Evolutionary conservation across 352 stramenopile species (phyloP).

Genomic region (Globisporangium irregulare): DNA sequence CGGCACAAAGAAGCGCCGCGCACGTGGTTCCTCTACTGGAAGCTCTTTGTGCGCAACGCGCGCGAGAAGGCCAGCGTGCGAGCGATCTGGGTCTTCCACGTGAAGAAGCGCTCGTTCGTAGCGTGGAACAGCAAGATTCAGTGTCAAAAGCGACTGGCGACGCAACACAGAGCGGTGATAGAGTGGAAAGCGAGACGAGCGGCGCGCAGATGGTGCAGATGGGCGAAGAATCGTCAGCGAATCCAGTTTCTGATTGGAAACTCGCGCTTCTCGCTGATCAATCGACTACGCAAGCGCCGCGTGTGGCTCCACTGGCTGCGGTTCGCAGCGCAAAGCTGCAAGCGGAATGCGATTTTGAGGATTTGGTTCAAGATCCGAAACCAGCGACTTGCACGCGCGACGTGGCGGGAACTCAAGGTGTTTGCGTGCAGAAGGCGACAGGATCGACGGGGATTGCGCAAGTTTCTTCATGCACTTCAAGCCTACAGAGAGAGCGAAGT

Average conservation of each 20-base stretch:
- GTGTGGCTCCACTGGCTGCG: conserved; percentile 30
- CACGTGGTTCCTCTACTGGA: conserved; percentile 34
- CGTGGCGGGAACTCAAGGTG: conserved; percentile 15
- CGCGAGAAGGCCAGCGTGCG: conserved; percentile 18
- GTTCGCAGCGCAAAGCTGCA: conserved; percentile 6
- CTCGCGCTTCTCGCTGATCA: conserved; percentile 17
- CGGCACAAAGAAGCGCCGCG: neutral
- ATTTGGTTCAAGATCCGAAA: neutral
- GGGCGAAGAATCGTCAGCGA: neutral
- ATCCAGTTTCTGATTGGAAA: neutral
- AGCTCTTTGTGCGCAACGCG: conserved; percentile 18
- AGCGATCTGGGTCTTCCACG: conserved; percentile 13
- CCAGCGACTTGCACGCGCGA: neutral
- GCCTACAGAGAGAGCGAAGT: neutral
- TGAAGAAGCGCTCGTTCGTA: conserved; percentile 23
- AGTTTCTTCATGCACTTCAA: neutral
- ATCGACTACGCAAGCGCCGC: conserved; percentile 21
- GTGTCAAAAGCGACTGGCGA: neutral
- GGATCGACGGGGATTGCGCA: neutral
- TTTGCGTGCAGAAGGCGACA: neutral
- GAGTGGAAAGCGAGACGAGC: conserved; percentile 6
- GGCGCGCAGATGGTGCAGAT: conserved; percentile 1
- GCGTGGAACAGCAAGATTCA: conserved; percentile 19
- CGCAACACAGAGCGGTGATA: conserved; percentile 12
- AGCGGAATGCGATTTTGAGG: neutral